Conservation (phyloP, 208 protist genomes). For the Balamuthia mandrillaris region DNA sequence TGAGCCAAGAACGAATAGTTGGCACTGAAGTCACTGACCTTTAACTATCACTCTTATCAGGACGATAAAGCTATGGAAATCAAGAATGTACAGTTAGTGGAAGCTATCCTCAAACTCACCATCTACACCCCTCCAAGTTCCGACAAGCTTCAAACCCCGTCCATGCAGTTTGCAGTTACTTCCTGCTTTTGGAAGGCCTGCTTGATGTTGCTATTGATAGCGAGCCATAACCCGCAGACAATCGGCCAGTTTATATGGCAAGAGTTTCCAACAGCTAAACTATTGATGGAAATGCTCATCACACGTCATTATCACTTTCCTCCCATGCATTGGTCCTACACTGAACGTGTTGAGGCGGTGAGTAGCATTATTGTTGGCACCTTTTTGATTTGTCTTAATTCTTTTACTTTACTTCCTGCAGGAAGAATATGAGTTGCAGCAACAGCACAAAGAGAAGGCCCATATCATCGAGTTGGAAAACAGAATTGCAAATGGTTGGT, state of each 20-base stretch:
- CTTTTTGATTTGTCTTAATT: no score
- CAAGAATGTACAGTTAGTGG: slow-evolving; percentile 5
- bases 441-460: no score
- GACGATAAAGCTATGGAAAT: neutral
- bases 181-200: neutral
- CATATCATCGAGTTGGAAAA: no score
- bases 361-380: no score
- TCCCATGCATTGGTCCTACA: no score
- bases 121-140: slow-evolving; percentile 21
- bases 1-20: no score
- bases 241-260: slow-evolving; percentile 20
- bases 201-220: slow-evolving; percentile 14
- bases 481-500: no score
- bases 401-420: no score
- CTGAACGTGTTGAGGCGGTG: no score
- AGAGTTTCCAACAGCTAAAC: neutral
- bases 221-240: neutral
- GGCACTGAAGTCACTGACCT: no score
- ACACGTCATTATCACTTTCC: slow-evolving; percentile 6
- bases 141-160: neutral
- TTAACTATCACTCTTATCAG: no score
- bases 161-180: neutral
- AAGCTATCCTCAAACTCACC: slow-evolving; percentile 22
- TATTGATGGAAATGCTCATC: slow-evolving; percentile 35
- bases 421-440: no score